Evolutionary conservation across 768 basidiomycete genomes (phyloP).

Genomic region (Leucogyrophana mollusca): DNA sequence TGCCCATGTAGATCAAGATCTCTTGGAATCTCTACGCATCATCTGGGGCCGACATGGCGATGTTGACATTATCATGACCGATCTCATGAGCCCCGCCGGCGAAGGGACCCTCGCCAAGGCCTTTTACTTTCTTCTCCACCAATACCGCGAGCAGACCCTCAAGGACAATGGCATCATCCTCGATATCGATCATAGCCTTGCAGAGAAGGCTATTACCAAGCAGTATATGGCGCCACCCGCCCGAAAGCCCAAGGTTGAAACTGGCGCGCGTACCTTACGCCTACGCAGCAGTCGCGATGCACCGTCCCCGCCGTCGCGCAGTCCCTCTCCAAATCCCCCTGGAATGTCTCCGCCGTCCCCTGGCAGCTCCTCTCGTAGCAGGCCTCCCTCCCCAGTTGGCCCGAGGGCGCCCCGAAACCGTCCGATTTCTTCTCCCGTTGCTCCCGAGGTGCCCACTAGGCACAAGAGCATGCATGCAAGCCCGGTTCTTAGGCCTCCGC

Average conservation of each 20-base stretch:
- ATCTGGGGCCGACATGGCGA: conserved; percentile 83
- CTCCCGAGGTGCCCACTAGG: conserved; percentile 22
- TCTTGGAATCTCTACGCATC: conserved; percentile 74
- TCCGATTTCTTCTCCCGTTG: conserved; percentile 26
- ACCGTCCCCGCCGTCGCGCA: conserved; percentile 26
- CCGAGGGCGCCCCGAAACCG: conserved; percentile 40
- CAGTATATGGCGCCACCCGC: conserved; percentile 42
- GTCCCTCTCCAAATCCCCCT: conserved; percentile 23
- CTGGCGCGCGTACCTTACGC: conserved; percentile 9
- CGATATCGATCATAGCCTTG: conserved; percentile 24
- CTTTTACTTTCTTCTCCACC: conserved; percentile 81
- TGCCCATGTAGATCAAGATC: conserved; percentile 70
- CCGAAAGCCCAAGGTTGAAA: conserved; percentile 22
- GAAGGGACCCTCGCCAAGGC: conserved; percentile 79
- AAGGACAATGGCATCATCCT: conserved; percentile 52
- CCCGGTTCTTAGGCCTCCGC: conserved; percentile 15
- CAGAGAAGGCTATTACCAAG: conserved; percentile 34
- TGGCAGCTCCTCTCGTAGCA: conserved; percentile 33
- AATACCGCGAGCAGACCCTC: conserved; percentile 67
- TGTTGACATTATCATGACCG: conserved; percentile 52
- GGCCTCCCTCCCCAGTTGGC: conserved; percentile 50
- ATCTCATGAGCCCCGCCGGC: conserved; percentile 69
- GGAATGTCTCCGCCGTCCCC: conserved; percentile 12
- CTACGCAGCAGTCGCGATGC: conserved; percentile 25
- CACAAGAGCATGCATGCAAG: conserved; percentile 31